Evolutionary conservation across 352 stramenopile species (phyloP).

Genomic region (Thraustochytrium striatum): DNA sequence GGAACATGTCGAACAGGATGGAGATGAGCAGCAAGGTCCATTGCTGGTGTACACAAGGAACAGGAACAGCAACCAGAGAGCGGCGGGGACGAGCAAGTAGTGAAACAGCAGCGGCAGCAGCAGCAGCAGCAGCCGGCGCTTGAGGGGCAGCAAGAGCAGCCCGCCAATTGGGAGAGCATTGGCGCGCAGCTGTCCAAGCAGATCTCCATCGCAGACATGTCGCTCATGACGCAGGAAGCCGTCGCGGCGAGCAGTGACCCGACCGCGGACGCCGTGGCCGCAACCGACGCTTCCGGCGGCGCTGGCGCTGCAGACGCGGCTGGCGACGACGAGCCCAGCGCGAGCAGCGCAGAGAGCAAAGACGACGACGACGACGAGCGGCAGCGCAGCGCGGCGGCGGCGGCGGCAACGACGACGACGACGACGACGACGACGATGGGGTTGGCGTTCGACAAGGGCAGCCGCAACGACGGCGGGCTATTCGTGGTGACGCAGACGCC

Average conservation of each 20-base stretch:
- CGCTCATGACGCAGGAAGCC: constrained; percentile 23
- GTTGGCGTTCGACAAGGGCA: too few species aligned
- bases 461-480: too few species aligned
- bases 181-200: constrained; percentile 33
- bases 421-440: background rate
- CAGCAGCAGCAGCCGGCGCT: too few species aligned
- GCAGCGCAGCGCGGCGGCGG: background rate
- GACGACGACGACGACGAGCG: too few species aligned
- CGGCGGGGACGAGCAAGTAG: too few species aligned
- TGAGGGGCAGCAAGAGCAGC: too few species aligned
- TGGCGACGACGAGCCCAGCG: background rate
- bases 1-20: too few species aligned
- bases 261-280: background rate
- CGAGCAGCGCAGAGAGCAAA: background rate
- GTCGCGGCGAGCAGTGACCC: background rate
- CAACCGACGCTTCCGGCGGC: background rate
- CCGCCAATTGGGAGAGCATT: constrained; percentile 41
- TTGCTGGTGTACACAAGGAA: too few species aligned
- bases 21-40: too few species aligned
- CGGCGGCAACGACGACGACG: background rate
- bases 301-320: background rate
- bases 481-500: too few species aligned
- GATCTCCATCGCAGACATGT: constrained; percentile 25
- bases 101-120: too few species aligned
- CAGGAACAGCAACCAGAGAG: too few species aligned